These are phyloP conservation scores for Peronospora farinosa DNA, from an alignment of 352 stramenopile genomes.

Conservation along the genomic window DNA sequence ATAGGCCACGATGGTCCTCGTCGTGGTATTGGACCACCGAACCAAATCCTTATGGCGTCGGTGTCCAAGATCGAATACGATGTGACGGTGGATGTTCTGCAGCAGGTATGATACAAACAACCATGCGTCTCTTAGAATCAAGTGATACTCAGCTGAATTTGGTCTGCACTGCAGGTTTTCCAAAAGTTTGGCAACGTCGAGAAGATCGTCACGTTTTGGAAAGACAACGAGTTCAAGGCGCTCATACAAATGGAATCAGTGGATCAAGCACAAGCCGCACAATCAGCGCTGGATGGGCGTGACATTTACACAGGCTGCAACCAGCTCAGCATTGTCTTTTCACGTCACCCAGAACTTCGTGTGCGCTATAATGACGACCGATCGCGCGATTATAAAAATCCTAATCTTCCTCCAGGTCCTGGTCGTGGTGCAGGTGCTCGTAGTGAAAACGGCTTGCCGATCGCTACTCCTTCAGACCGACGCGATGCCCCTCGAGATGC, in stretches of 20 bases:
- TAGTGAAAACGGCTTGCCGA: constrained; percentile 7
- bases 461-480: constrained; percentile 10
- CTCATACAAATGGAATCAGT: constrained; percentile 76
- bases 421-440: constrained; percentile 16
- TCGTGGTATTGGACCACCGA: constrained; percentile 36
- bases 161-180: constrained; percentile 39
- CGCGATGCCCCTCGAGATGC: constrained; percentile 14
- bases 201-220: constrained; percentile 81
- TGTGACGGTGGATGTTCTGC: constrained; percentile 71
- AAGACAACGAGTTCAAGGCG: constrained; percentile 76
- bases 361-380: constrained; percentile 77
- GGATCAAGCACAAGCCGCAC: constrained; percentile 62
- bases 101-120: constrained; percentile 36
- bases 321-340: constrained; percentile 74
- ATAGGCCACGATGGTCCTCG: constrained; percentile 20
- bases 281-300: constrained; percentile 62
- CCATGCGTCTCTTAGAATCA: neutral
- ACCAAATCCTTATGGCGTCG: constrained; percentile 74
- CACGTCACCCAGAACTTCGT: constrained; percentile 53
- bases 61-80: constrained; percentile 83
- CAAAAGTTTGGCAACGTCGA: constrained; percentile 80
- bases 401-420: constrained; percentile 49
- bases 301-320: constrained; percentile 87
- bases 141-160: constrained; percentile 1
- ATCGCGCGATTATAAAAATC: constrained; percentile 71